Base-by-base conservation (phyloP, 257 asterid genomes). In the Solanum chiquidenum region DNA sequence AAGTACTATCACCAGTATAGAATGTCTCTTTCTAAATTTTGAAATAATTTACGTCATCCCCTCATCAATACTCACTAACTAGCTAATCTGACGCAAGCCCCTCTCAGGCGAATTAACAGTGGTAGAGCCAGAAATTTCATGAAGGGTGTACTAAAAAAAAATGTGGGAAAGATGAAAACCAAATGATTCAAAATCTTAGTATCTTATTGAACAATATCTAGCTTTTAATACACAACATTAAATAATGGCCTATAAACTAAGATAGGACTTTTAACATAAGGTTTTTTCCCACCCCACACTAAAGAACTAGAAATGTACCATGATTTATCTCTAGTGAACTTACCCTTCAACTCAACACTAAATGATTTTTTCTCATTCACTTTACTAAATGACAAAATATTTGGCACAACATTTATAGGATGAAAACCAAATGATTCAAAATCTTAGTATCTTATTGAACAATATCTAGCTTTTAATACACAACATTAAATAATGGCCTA, bases 231-330 rank as follows among this genome's bases (percentile, higher is more conserved):
- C 27, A 55, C 3, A 31, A 10, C 7, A 49, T 29, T 8, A 13
- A 29, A 20, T 11, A 27, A 40, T 66, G 87, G 90, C 68, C 93
- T 86, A 21, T 86, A 93, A 40, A 95, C 92, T 71, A 96, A 87
- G 76, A 96, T 89, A 20, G 99, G 97, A 88, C 98, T 95, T 84
- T 69, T 92, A 49, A 91, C 97, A 80, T 33, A 44, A 83, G 93
- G 95, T 88, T 62, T 89, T 10, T 87, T 35, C 86, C 90, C 94
- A 10, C 83, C 90, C 94, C 94, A 92, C 3, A 66, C 89, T 9
- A 92, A n/a, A 20, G 92, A 86, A 83, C 90, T 91, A 1, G 91
- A 89, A 2, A 82, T 46, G 6, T 35, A 46, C 87, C 87, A 87
- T 12, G 49, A 18, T 10, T 64, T 89, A 4, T 84, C 10, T 62